Percentiles rank a stretch among this genome's conserved stretches.
Conservation (phyloP, 495 filamentous ascomycete genomes). For the Sporormia fimetaria region DNA sequence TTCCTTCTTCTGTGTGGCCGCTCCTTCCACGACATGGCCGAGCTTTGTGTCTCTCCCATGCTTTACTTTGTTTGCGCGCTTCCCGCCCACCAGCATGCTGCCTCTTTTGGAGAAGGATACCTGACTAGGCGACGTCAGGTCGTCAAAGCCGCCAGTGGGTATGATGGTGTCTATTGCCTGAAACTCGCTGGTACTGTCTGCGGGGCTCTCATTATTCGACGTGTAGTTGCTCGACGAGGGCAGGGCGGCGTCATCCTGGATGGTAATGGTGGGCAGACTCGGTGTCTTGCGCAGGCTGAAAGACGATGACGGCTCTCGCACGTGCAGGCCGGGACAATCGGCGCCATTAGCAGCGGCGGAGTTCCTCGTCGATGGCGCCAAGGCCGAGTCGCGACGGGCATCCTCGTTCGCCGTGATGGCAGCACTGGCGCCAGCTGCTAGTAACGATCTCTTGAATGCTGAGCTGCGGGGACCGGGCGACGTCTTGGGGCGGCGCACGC, state of each 20-base stretch:
- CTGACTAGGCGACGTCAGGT: conserved; percentile 38
- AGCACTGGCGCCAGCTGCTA: too few species aligned
- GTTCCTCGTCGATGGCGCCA: conserved; percentile 39
- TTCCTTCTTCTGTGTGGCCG: conserved; percentile 3
- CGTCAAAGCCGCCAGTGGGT: conserved; percentile 43
- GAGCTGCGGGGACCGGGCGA: conserved; percentile 20
- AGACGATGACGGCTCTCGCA: conserved; percentile 24
- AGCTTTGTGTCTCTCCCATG: conserved; percentile 13
- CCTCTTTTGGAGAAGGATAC: conserved; percentile 52
- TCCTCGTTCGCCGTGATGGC: too few species aligned
- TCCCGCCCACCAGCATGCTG: conserved; percentile 52
- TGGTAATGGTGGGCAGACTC: conserved; percentile 32
- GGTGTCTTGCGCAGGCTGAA: conserved; percentile 22
- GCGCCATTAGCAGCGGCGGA: conserved; percentile 38
- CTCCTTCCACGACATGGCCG: conserved; percentile 6
- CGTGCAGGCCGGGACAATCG: conserved; percentile 32
- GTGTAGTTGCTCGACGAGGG: conserved; percentile 5
- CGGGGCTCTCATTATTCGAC: neutral
- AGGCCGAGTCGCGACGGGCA: conserved; percentile 44
- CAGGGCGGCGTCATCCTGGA: conserved; percentile 22
- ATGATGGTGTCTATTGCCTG: conserved; percentile 46
- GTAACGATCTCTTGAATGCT: conserved; percentile 14
- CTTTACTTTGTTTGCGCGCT: conserved; percentile 33
- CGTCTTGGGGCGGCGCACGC: conserved; percentile 21
- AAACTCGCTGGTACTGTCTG: conserved; percentile 29